phyloP scores from a whole-genome alignment of 345 rosid species.

The Populus simonii region DNA sequence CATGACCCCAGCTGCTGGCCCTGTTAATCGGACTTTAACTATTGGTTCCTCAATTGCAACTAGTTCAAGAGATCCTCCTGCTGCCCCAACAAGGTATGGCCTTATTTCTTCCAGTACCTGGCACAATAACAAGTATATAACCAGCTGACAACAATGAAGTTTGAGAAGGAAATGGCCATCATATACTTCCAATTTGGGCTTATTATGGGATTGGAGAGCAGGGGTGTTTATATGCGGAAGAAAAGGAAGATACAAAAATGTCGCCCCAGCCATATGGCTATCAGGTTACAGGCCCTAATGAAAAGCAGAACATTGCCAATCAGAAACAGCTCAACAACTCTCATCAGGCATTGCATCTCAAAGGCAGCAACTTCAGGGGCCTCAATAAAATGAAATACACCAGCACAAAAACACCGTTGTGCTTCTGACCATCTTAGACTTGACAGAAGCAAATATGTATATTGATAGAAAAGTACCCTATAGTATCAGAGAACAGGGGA shows the following conservation, averaged over 20 bases:
- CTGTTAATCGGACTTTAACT: constrained; percentile 75
- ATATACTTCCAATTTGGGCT: too few relatives aligned
- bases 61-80: constrained; percentile 89
- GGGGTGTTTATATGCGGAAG: background rate
- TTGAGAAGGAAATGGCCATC: background rate
- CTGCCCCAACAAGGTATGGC: constrained; percentile 90
- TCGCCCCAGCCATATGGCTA: background rate
- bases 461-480: background rate
- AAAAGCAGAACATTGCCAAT: background rate
- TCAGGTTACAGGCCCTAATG: background rate
- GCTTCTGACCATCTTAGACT: background rate
- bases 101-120: constrained; percentile 96
- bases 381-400: background rate
- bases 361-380: background rate
- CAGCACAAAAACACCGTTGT: background rate
- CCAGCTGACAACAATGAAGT: background rate
- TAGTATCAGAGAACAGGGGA: background rate
- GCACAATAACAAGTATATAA: background rate
- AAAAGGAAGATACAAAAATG: background rate
- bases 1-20: constrained; percentile 98
- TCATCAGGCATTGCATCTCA: background rate
- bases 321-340: background rate
- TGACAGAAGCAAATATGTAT: background rate
- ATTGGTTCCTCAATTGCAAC: constrained; percentile 86
- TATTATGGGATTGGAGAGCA: background rate